A percentile compares a stretch with the other conserved stretches of the same genome.
phyloP scores from a whole-genome alignment of 2,329 filamentous ascomycete species.

The Byssothecium circinans region DNA sequence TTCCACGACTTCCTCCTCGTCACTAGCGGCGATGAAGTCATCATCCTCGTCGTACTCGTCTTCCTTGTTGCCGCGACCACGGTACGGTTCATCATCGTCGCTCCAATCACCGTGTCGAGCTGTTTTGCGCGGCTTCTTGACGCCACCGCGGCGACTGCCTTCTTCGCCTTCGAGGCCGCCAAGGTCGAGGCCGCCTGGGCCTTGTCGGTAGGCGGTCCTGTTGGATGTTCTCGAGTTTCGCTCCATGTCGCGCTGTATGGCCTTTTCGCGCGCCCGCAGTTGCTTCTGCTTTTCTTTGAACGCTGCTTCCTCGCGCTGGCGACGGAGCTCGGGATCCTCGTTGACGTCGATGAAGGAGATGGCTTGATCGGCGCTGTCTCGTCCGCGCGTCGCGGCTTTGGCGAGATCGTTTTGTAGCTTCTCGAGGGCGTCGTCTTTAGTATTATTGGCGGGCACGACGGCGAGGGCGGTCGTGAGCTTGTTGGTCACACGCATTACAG shows the following conservation, averaged over 20 bases:
- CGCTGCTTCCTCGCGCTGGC: slow-evolving; percentile 71
- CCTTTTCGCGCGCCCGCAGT: slow-evolving; percentile 66
- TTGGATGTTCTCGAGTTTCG: slow-evolving; percentile 54
- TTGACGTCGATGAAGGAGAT: slow-evolving; percentile 70
- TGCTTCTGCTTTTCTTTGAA: slow-evolving; percentile 71
- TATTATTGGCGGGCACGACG: slow-evolving; percentile 66
- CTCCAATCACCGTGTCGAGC: slow-evolving; percentile 55
- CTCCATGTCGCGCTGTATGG: slow-evolving; percentile 65
- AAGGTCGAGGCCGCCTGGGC: slow-evolving; percentile 61
- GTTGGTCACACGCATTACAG: slow-evolving; percentile 71
- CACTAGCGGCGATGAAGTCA: slow-evolving; percentile 74
- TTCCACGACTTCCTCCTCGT: slow-evolving; percentile 67
- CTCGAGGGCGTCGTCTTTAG: slow-evolving; percentile 71
- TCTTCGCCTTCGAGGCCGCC: slow-evolving; percentile 63
- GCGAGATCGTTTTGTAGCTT: slow-evolving; percentile 69
- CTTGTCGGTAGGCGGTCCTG: slow-evolving; percentile 55
- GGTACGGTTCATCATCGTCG: slow-evolving; percentile 73
- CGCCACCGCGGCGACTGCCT: slow-evolving; percentile 34
- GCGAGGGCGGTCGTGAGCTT: slow-evolving; percentile 74
- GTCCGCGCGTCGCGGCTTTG: slow-evolving; percentile 58
- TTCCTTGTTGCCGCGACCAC: slow-evolving; percentile 58
- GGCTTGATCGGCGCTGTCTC: slow-evolving; percentile 51
- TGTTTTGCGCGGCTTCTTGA: slow-evolving; percentile 39
- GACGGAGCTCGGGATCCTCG: slow-evolving; percentile 74
- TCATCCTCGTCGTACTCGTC: slow-evolving; percentile 81